These are phyloP conservation scores for Yamadazyma triangularis DNA, from an alignment of 1,139 yeast species.

Conservation along the genomic window DNA sequence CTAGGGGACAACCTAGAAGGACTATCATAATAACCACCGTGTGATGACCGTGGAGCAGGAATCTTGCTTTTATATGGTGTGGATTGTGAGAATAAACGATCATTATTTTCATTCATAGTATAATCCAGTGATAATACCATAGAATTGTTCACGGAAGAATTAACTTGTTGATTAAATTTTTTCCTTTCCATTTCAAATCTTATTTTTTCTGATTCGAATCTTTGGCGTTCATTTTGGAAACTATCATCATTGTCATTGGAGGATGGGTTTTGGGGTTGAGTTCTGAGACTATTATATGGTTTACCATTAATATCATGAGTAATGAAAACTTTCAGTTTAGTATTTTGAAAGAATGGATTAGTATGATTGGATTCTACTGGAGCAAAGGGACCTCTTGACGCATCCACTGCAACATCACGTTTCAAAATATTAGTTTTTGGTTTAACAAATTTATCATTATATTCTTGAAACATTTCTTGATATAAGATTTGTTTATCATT, in stretches of 20 bases:
- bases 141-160: slow-evolving; percentile 4
- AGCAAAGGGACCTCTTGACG: slow-evolving; percentile 28
- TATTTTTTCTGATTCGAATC: slow-evolving; percentile 12
- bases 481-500: slow-evolving; percentile 59
- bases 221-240: slow-evolving; percentile 9
- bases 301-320: slow-evolving; percentile 46
- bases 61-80: not conserved
- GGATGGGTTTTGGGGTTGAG: slow-evolving; percentile 6
- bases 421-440: slow-evolving; percentile 52
- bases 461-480: slow-evolving; percentile 62
- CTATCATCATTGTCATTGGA: slow-evolving; percentile 11
- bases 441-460: slow-evolving; percentile 59
- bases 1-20: slow-evolving; percentile 3
- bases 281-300: slow-evolving; percentile 10
- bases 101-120: not conserved
- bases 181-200: slow-evolving; percentile 12
- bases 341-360: slow-evolving; percentile 17
- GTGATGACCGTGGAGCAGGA: not conserved
- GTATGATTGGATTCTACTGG: slow-evolving; percentile 7
- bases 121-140: not conserved
- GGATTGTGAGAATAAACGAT: slow-evolving; percentile 1
- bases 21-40: slow-evolving; percentile 1
- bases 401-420: slow-evolving; percentile 65
- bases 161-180: slow-evolving; percentile 9
- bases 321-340: slow-evolving; percentile 38